Evolutionary conservation across 2,329 filamentous ascomycete genomes (phyloP).

Genomic region (Xylariaceae sp.): DNA sequence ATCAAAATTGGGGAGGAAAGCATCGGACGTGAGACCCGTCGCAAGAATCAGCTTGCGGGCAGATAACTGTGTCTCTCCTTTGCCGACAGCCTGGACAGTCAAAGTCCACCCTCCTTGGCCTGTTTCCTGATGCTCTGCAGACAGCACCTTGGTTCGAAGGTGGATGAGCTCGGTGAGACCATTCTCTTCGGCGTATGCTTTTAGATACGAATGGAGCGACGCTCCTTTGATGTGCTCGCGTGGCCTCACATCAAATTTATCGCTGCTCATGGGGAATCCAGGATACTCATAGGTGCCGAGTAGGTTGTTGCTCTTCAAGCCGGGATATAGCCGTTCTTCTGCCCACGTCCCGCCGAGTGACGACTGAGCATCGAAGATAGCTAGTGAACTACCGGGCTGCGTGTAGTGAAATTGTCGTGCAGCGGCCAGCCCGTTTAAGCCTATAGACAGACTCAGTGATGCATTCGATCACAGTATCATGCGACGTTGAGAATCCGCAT

Average conservation of each 20-base stretch:
- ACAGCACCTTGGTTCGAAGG: conserved; percentile 49
- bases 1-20: conserved; percentile 51
- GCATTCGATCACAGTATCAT: no score
- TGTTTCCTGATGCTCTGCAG: conserved; percentile 47
- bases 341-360: conserved; percentile 70
- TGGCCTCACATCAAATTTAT: conserved; percentile 43
- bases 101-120: conserved; percentile 34
- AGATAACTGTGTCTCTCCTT: conserved; percentile 27
- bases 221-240: conserved; percentile 59
- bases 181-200: conserved; percentile 52
- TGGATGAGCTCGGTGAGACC: conserved; percentile 47
- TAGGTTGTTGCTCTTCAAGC: conserved; percentile 72
- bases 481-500: no score
- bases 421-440: neutral
- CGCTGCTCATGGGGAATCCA: conserved; percentile 67
- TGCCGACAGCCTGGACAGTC: conserved; percentile 12
- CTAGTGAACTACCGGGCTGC: conserved; percentile 31
- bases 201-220: conserved; percentile 56
- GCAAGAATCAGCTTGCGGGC: conserved; percentile 56
- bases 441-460: neutral
- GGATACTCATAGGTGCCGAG: conserved; percentile 70
- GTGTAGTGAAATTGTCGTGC: neutral
- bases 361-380: conserved; percentile 55
- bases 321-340: conserved; percentile 63
- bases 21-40: conserved; percentile 58